Base-by-base conservation (phyloP, 306 rosid genomes). In the Carpinus fangiana region DNA sequence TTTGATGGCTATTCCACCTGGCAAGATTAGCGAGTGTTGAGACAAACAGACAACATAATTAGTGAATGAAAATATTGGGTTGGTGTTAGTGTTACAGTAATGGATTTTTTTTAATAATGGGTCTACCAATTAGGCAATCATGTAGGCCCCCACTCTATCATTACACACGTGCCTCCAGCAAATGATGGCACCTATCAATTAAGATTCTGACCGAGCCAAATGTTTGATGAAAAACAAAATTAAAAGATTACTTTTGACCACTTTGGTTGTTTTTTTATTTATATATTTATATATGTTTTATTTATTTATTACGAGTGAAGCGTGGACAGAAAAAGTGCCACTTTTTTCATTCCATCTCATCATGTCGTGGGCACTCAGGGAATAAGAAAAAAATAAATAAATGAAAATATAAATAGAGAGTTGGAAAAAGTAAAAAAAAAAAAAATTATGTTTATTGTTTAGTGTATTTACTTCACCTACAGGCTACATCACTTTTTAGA, bases 141-240 rank as follows among this genome's bases (percentile, higher is more conserved):
- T 76, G 78, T 73, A 55, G 73, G 51, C 34, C 57, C 62, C 64
- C 71, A 59, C 57, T 75, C 46, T 28, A 85, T 85, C 66, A 85
- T 85, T 57, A 85, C 81, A 79, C 86, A 85, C 88, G 86, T 85
- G 86, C 86, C 80, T 79, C 36, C 9, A 78, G 13, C 34, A 81
- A 85, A 85, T 85, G 81, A 85, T 85, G 84, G 26, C 78, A 13
- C 76, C 65, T 73, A 73, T 77, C 78, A 77, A 72, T 72, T 66
- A 82, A 82, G 21, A 69, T 7, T 78, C 68, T 82, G 76, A 78
- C 76, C 57, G 51, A 51, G 54, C 21, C 52, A 13, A 52, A 75
- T 10, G 21, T 23, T 62, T 6, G 69, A 2, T 13, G 4, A 5
- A 62, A 38, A 67, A 18, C 17, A 17, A 9, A 67, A 41, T 8